Percentiles rank a stretch among this genome's conserved stretches.
Conservation (phyloP, 148 eudicot genomes). For the Diospyros lotus region DNA sequence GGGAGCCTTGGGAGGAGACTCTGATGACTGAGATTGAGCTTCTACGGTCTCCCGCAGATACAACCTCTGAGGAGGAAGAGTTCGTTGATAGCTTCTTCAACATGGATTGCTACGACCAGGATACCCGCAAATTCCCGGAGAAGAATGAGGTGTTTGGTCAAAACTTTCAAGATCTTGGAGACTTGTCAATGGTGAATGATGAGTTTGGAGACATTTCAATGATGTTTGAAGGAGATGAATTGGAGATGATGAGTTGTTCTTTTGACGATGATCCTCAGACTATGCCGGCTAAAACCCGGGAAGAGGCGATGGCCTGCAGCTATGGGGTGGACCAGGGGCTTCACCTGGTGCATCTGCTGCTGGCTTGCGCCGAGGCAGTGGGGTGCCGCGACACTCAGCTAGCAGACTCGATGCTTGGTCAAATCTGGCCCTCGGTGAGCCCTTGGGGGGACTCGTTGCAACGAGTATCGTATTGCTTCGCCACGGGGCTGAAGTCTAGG, state of each 20-base stretch:
- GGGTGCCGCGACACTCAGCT: conserved; percentile 41
- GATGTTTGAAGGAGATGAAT: background rate
- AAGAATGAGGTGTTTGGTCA: background rate
- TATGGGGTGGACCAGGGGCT: conserved; percentile 31
- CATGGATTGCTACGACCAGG: conserved; percentile 15
- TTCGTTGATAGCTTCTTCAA: conserved; percentile 36
- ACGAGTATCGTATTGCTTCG: conserved; percentile 36
- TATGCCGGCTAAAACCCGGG: background rate
- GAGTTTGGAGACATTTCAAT: background rate
- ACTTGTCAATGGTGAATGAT: background rate
- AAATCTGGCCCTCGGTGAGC: conserved; percentile 31
- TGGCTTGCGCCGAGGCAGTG: conserved; percentile 48
- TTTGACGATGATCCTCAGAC: background rate
- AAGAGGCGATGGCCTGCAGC: background rate
- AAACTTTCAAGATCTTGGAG: background rate
- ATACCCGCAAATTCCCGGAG: background rate
- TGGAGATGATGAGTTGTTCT: background rate
- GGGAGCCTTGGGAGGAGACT: background rate
- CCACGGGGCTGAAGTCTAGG: conserved; percentile 33
- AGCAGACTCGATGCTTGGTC: conserved; percentile 25
- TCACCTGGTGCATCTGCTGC: conserved; percentile 31
- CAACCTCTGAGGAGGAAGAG: conserved; percentile 22
- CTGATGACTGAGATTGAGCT: conserved; percentile 1
- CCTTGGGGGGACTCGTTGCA: conserved; percentile 44
- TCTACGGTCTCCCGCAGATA: conserved; percentile 8